Base-by-base conservation (phyloP, 768 basidiomycete species). In the Lyophyllum atratum region DNA sequence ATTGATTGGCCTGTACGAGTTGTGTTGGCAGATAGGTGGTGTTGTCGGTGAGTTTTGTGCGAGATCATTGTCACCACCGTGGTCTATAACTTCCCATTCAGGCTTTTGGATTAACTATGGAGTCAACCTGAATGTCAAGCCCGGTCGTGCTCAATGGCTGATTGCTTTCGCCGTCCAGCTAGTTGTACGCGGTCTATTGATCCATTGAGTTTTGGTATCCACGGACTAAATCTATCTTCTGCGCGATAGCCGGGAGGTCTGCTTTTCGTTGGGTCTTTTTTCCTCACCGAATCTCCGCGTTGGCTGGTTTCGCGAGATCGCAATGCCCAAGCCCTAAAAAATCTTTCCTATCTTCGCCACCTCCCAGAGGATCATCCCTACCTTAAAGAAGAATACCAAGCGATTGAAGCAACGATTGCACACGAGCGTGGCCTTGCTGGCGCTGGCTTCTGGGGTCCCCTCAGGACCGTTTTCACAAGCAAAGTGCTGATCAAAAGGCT, bases 1-100 rank as follows among this genome's bases (percentile, higher is more conserved):
- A 33, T 66, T 82, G 21, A 75, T 79, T 49, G 82, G 81, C 17
- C 61, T 78, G 49, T 81, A 77, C 64, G 80, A 83, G 54, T 62
- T 80, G n/a, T 73, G 73, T 33, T 80, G 76, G 70, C 81, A 82
- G 64, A 66, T 76, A 40, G 81, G 80, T 33, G 75, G 73, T n/a
- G 69, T 81, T 15, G 66, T 76, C 29, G 78, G 78, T 65, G 45
- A 14, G 66, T 49, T 34, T 12, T 40, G 37, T 1, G 26, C 29
- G 69, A 64, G 14, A 53, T 37, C 31, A 2, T 53, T 42, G 21
- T 34, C 10, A 19, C 29, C 10, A 19, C 29, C 24, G 10, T 39
- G 33, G 15, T 28, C 8, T 24, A 26, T 54, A 29, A 40, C 37
- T 33, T 34, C 28, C 26, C 17, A 1, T 22, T 0, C 34, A 69